Evolutionary conservation across 2,329 filamentous ascomycete species (phyloP).

Genomic region (Hawksworthiomyces lignivorus): DNA sequence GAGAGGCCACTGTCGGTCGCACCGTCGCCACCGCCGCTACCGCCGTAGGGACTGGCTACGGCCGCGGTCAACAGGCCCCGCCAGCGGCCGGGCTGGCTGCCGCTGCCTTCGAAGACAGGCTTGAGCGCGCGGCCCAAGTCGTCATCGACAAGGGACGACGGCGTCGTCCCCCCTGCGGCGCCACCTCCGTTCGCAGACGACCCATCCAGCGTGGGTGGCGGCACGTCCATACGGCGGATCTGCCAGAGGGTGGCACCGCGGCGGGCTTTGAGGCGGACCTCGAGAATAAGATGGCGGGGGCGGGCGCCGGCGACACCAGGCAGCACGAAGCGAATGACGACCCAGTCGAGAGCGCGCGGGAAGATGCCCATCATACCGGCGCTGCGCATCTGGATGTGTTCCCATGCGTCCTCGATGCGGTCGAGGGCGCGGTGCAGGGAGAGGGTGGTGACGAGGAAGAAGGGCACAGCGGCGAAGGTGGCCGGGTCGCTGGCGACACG

Average conservation of each 20-base stretch:
- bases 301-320: conserved; percentile 16
- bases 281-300: conserved; percentile 37
- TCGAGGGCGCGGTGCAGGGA: conserved; percentile 57
- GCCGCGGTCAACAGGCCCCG: conserved; percentile 40
- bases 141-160: too few species aligned
- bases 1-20: conserved; percentile 17
- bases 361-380: conserved; percentile 44
- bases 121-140: conserved; percentile 33
- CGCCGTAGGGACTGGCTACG: conserved; percentile 29
- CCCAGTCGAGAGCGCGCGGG: conserved; percentile 49
- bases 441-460: conserved; percentile 52
- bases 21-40: neutral
- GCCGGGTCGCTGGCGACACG: conserved; percentile 47
- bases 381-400: conserved; percentile 30
- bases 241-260: conserved; percentile 45
- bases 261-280: conserved; percentile 42
- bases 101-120: conserved; percentile 37
- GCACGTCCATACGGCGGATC: conserved; percentile 33
- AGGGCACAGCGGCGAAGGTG: conserved; percentile 45
- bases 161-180: neutral
- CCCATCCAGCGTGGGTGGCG: too few species aligned
- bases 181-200: too few species aligned
- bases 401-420: conserved; percentile 50
- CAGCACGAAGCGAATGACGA: conserved; percentile 47
- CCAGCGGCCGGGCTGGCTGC: conserved; percentile 29